phyloP scores from a whole-genome alignment of 176 grass and related monocot genomes.

The Aechmea fasciata region DNA sequence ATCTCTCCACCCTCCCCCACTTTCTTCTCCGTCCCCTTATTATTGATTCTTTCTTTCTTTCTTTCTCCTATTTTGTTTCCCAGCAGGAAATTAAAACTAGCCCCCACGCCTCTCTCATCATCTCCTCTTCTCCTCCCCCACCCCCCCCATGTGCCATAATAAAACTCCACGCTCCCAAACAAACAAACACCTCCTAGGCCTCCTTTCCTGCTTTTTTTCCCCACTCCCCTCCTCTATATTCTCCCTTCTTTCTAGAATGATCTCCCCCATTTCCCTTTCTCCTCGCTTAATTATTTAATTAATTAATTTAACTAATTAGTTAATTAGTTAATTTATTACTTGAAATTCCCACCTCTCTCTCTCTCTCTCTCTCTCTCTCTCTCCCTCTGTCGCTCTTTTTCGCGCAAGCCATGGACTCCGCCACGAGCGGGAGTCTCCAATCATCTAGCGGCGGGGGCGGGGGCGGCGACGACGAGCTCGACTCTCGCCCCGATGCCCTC shows the following conservation, averaged over 20 bases:
- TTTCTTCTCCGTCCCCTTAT: not conserved
- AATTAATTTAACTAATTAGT: too few species aligned
- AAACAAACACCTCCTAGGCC: constrained; percentile 15
- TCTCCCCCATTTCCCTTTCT: not conserved
- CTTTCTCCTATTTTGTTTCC: too few species aligned
- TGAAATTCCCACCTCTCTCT: not conserved
- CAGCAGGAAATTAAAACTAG: too few species aligned
- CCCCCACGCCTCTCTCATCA: too few species aligned
- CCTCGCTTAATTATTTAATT: too few species aligned
- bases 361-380: not conserved
- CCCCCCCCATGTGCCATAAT: too few species aligned
- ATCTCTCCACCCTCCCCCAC: not conserved
- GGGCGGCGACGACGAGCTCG: constrained; percentile 68
- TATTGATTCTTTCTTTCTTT: too few species aligned
- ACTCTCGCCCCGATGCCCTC: constrained; percentile 46
- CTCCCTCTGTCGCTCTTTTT: not conserved
- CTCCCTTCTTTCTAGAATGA: constrained; percentile 19
- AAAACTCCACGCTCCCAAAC: too few species aligned
- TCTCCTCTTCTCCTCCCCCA: too few species aligned
- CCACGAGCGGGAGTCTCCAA: constrained; percentile 68
- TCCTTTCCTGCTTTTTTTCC: constrained; percentile 22
- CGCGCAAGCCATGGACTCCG: constrained; percentile 49
- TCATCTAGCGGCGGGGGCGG: constrained; percentile 39
- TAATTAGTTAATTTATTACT: too few species aligned
- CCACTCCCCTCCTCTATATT: not conserved